Evolutionary conservation across 176 grass and related monocot genomes (phyloP), one percentile per base, ranked within the genome.

Genomic region (Triticum dicoccoides): DNA sequence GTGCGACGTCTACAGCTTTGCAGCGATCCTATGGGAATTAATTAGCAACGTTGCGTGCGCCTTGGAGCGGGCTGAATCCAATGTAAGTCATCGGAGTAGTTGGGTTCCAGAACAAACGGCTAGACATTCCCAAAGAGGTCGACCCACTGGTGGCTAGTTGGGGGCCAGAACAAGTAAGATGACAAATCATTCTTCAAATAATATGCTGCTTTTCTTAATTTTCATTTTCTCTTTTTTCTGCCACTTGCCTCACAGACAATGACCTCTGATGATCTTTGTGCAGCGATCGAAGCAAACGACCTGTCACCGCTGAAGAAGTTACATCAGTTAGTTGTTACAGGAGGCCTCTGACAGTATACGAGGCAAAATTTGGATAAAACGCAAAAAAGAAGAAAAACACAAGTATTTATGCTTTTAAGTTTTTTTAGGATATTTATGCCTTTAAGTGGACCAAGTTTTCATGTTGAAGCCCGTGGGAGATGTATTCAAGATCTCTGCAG

Each of bases 11-110:
- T 96, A 94, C 79, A 94, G 97, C 64, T 96, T 99, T 83, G 97
- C 92, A 78, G 89, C 93, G 80, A 94, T 98, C 78, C 89, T 98
- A 25, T 93, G 97, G 94, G 94, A 54, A 54, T 54, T 18, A 98
- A 84, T 71, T 96, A 76, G 92, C 92, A 83, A 96, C 87, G 18
- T 44, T 96, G 87, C 84, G 77, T 45, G 93, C 89, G 67, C 90
- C 90, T 65, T 99, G 97, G 94, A 92, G 92, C 20, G 90, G 89
- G 3, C 87, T 99, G 79, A 96, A 99, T 72, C 92, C 97, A 78
- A 99, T 96, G 97, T 90, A 99, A 93, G 97, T 99, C 77, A 87
- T 99, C 79, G 94, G 90, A 78, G 92, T 87, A 88, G 97, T 99
- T 87, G 97, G 94, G 23, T 96, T 93, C 63, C 94, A 99, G 67